These are phyloP conservation scores for Aureobasidium leucospermi DNA, from an alignment of 2,329 filamentous ascomycete species.

Conservation along the genomic window DNA sequence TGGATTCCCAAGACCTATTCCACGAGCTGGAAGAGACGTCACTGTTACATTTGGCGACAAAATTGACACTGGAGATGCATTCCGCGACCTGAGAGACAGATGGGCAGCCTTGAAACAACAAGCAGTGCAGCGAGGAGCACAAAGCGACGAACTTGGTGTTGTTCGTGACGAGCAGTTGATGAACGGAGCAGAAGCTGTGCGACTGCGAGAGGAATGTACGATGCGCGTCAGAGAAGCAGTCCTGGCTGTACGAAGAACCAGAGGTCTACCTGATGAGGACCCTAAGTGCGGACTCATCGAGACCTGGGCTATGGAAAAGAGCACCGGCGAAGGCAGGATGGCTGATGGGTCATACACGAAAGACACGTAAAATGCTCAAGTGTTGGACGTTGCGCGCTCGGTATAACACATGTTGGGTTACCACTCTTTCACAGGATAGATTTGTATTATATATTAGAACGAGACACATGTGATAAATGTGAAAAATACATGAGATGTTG, in stretches of 20 bases:
- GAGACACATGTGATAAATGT: neutral
- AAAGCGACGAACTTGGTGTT: conserved; percentile 43
- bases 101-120: conserved; percentile 63
- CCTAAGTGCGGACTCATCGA: conserved; percentile 68
- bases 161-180: conserved; percentile 60
- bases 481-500: too few relatives aligned
- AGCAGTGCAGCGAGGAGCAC: conserved; percentile 35
- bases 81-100: conserved; percentile 65
- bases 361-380: conserved; percentile 37
- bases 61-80: conserved; percentile 64
- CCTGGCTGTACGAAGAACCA: conserved; percentile 62
- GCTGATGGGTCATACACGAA: conserved; percentile 54
- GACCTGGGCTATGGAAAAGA: conserved; percentile 63
- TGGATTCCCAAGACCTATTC: conserved; percentile 70
- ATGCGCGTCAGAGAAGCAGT: conserved; percentile 71
- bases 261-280: conserved; percentile 74
- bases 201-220: conserved; percentile 73
- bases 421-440: neutral
- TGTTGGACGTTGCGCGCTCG: conserved; percentile 12
- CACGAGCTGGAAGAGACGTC: conserved; percentile 63
- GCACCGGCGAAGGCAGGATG: conserved; percentile 48
- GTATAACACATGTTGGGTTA: neutral
- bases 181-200: conserved; percentile 65
- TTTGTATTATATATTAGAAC: neutral
- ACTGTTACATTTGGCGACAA: conserved; percentile 72